Percentiles rank a stretch among this genome's conserved stretches.
Evolutionary conservation across 331 rosid species (phyloP).

Genomic region (Erythrophleum ivorense): DNA sequence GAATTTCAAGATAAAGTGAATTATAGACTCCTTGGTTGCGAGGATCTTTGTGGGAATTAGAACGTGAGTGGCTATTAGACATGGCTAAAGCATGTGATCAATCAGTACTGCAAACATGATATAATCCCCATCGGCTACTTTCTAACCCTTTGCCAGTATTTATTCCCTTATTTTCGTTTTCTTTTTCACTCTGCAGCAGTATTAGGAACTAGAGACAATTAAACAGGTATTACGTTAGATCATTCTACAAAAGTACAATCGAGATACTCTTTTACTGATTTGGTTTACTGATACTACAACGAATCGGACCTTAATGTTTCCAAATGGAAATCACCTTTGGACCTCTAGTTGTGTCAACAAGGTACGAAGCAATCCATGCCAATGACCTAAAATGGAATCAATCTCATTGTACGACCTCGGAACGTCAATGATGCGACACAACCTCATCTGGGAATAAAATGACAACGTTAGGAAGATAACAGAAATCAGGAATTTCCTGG

Average conservation of each 20-base stretch:
- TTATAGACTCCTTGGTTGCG: not conserved
- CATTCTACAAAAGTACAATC: not conserved
- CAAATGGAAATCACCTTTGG: slow-evolving; percentile 7
- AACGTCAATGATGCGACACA: slow-evolving; percentile 43
- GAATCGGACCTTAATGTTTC: not conserved
- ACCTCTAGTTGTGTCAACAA: slow-evolving; percentile 7
- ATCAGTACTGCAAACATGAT: not conserved
- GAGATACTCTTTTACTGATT: not conserved
- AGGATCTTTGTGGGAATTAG: not conserved
- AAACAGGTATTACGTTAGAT: not conserved
- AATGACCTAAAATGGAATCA: slow-evolving; percentile 29
- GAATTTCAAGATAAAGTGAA: not conserved
- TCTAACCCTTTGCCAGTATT: not conserved
- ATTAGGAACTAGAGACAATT: not conserved
- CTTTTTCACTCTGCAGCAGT: not conserved
- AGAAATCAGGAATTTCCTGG: slow-evolving; percentile 43
- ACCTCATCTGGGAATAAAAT: slow-evolving; percentile 49
- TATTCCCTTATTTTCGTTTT: not conserved
- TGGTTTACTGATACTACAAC: not conserved
- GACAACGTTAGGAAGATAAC: slow-evolving; percentile 41
- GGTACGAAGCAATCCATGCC: not conserved
- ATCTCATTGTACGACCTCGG: slow-evolving; percentile 34
- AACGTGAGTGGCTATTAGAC: not conserved
- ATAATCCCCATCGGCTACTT: not conserved
- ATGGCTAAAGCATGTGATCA: not conserved